Evolutionary conservation across 2,329 filamentous ascomycete species (phyloP).

Genomic region (Herpotrichia juniperi): DNA sequence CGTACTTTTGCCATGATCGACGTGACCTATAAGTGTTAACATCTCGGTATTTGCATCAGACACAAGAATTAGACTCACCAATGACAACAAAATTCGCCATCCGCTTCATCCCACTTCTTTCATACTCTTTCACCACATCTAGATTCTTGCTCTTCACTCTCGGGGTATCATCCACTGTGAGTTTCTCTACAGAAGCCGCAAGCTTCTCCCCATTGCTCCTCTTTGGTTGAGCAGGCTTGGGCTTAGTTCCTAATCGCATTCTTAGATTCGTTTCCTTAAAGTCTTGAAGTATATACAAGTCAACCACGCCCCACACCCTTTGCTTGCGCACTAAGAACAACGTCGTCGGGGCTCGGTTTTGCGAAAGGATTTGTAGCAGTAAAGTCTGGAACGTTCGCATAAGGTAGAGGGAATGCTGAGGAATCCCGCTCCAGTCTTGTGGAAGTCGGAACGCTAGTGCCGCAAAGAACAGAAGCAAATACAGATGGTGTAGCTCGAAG

Average conservation of each 20-base stretch:
- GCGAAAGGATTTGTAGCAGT: conserved; percentile 69
- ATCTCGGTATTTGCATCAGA: neutral
- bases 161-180: conserved; percentile 57
- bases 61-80: conserved; percentile 60
- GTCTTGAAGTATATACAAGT: conserved; percentile 11
- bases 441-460: conserved; percentile 19
- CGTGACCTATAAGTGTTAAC: conserved; percentile 69
- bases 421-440: conserved; percentile 5
- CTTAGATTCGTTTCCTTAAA: conserved; percentile 18
- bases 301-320: conserved; percentile 49
- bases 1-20: conserved; percentile 97
- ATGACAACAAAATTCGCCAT: conserved; percentile 92
- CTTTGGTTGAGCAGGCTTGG: conserved; percentile 33
- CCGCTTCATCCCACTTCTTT: conserved; percentile 76
- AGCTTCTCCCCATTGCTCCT: conserved; percentile 42
- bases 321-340: conserved; percentile 81
- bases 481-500: conserved; percentile 56
- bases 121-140: conserved; percentile 81
- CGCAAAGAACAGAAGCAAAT: conserved; percentile 59
- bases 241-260: conserved; percentile 23
- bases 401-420: conserved; percentile 46
- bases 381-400: conserved; percentile 38
- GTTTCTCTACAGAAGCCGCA: conserved; percentile 54
- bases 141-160: conserved; percentile 76
- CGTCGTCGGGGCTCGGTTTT: conserved; percentile 88